Conservation (phyloP, 495 filamentous ascomycete genomes). For the Trichoderma orchidacearum region DNA sequence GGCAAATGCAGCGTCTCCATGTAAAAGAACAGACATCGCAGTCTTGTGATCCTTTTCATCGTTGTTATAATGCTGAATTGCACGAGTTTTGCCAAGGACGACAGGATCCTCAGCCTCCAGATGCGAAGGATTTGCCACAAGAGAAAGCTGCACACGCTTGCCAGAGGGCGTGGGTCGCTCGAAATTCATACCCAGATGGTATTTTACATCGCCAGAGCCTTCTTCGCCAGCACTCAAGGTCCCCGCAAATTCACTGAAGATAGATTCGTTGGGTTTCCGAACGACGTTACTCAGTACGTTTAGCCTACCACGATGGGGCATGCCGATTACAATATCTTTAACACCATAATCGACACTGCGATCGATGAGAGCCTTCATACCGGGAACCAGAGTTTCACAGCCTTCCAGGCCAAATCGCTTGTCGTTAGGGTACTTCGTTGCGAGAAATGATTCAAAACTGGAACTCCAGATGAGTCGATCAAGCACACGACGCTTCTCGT, state of each 20-base stretch:
- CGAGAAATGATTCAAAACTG: slow-evolving; percentile 86
- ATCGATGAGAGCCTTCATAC: slow-evolving; percentile 98
- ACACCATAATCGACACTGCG: slow-evolving; percentile 95
- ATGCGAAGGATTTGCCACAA: slow-evolving; percentile 97
- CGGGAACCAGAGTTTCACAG: slow-evolving; percentile 88
- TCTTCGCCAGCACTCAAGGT: slow-evolving; percentile 81
- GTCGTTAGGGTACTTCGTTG: slow-evolving; percentile 98
- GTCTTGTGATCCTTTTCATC: slow-evolving; percentile 77
- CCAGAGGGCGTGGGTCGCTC: slow-evolving; percentile 96
- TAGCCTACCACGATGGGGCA: slow-evolving; percentile 96
- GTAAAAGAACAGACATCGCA: slow-evolving; percentile 89
- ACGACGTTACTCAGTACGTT: slow-evolving; percentile 98
- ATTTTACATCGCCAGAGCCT: slow-evolving; percentile 97
- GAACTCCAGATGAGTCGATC: slow-evolving; percentile 97
- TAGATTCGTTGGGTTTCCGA: slow-evolving; percentile 96
- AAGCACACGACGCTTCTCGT: slow-evolving; percentile 93
- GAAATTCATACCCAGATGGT: slow-evolving; percentile 99
- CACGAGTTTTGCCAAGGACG: slow-evolving; percentile 90
- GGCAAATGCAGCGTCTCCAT: slow-evolving; percentile 95
- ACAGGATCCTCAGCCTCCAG: slow-evolving; percentile 97
- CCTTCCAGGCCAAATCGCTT: slow-evolving; percentile 98
- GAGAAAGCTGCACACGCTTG: slow-evolving; percentile 94
- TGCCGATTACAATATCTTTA: slow-evolving; percentile 97
- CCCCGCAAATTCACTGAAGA: slow-evolving; percentile 96
- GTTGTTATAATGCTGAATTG: slow-evolving; percentile 97